A percentile compares a stretch with the other conserved stretches of the same genome.
phyloP scores from a whole-genome alignment of 1,139 yeast species.

The Sugiyamaella japonica region DNA sequence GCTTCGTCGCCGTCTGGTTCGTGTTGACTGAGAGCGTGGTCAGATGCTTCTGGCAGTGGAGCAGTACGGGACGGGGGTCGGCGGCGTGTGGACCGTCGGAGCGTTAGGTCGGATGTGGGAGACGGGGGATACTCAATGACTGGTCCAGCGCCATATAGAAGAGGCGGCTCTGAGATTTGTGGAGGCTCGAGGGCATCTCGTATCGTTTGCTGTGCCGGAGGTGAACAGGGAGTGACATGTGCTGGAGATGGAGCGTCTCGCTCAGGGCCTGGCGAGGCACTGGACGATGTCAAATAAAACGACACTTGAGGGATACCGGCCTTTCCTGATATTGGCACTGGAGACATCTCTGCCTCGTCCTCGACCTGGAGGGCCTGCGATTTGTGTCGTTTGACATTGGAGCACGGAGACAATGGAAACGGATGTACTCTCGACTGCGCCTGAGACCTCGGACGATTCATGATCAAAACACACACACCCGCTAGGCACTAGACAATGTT shows the following conservation, averaged over 20 bases:
- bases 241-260: background rate
- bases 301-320: slow-evolving; percentile 7
- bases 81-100: slow-evolving; percentile 3
- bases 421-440: slow-evolving; percentile 1
- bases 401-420: slow-evolving; percentile 12
- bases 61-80: background rate
- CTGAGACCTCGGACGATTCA: background rate
- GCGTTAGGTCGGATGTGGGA: slow-evolving; percentile 20
- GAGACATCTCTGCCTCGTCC: background rate
- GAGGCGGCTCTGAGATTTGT: slow-evolving; percentile 20
- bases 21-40: too few species aligned
- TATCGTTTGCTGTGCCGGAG: slow-evolving; percentile 1
- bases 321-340: background rate
- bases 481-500: background rate
- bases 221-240: background rate
- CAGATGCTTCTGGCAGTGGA: too few species aligned
- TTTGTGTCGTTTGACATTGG: slow-evolving; percentile 11
- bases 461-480: background rate
- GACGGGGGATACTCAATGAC: slow-evolving; percentile 24
- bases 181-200: slow-evolving; percentile 14
- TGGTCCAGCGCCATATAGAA: slow-evolving; percentile 24
- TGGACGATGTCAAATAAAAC: slow-evolving; percentile 6
- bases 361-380: background rate
- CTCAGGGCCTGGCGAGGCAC: too few species aligned
- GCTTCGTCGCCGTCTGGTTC: too few species aligned